Evolutionary conservation across 2,329 filamentous ascomycete genomes (phyloP).

Genomic region (Exophiala lecanii-corni): DNA sequence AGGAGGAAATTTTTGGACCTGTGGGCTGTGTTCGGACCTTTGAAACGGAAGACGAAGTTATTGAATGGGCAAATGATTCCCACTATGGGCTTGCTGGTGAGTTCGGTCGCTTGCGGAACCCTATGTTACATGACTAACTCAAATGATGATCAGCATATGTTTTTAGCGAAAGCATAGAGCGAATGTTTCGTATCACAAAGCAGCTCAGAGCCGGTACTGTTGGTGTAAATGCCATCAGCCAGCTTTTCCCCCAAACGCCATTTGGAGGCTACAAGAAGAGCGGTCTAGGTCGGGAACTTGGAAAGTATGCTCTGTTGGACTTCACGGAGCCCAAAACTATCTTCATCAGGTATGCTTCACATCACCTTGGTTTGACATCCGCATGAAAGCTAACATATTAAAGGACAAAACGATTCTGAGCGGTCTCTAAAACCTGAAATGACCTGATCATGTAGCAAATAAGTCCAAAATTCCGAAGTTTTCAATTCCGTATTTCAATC

Average conservation of each 20-base stretch:
- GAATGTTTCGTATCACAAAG: neutral
- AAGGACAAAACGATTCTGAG: too few species aligned
- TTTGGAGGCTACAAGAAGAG: neutral
- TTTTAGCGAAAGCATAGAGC: neutral
- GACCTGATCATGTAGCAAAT: too few species aligned
- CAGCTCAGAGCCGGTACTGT: neutral
- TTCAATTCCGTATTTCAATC: too few species aligned
- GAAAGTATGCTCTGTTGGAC: conserved; percentile 18
- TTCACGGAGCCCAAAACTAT: neutral
- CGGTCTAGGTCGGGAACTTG: neutral
- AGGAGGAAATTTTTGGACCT: conserved; percentile 70
- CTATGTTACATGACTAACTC: neutral
- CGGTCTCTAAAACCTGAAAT: too few species aligned
- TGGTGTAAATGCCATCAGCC: neutral
- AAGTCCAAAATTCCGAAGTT: too few species aligned
- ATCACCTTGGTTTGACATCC: too few species aligned
- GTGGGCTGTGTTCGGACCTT: conserved; percentile 61
- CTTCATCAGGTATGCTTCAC: neutral
- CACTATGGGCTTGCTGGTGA: conserved; percentile 34
- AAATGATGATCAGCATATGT: neutral
- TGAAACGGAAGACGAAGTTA: conserved; percentile 35
- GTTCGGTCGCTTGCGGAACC: conserved; percentile 28
- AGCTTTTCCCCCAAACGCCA: neutral
- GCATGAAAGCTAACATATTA: too few species aligned
- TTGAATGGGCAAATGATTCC: conserved; percentile 37